Conservation (phyloP, 345 rosid species). For the Xanthoceras sorbifolium region DNA sequence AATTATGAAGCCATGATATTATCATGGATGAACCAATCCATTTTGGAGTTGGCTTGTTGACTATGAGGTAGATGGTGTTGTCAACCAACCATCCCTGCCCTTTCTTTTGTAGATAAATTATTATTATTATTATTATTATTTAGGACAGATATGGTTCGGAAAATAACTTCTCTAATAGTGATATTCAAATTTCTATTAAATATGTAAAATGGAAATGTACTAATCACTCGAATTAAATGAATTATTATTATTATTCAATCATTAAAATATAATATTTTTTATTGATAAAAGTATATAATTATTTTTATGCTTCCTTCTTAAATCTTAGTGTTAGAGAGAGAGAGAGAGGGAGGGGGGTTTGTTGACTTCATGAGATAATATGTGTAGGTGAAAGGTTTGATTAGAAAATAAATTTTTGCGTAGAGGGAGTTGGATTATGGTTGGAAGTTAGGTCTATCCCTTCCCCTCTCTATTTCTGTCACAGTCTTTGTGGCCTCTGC, state of each 20-base stretch:
- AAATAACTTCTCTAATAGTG: too few species aligned
- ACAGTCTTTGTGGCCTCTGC: not conserved
- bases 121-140: not conserved
- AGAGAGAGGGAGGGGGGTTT: not conserved
- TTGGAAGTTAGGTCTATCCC: slow-evolving; percentile 37
- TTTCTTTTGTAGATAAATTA: not conserved
- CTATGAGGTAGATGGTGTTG: slow-evolving; percentile 31
- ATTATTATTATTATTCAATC: too few species aligned
- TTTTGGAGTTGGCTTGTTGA: slow-evolving; percentile 3
- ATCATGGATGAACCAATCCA: not conserved
- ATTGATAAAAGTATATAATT: too few species aligned
- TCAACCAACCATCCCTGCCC: slow-evolving; percentile 26
- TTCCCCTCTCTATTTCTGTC: not conserved
- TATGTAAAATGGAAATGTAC: too few species aligned
- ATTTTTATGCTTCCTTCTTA: not conserved
- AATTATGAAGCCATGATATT: too few species aligned
- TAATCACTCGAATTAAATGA: too few species aligned
- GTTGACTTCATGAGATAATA: not conserved
- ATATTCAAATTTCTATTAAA: too few species aligned
- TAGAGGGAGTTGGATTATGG: slow-evolving; percentile 24
- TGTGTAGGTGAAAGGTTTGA: slow-evolving; percentile 15
- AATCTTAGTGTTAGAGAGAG: not conserved
- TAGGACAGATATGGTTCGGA: too few species aligned
- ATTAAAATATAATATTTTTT: too few species aligned
- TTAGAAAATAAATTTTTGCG: slow-evolving; percentile 18